These are phyloP conservation scores for Kodamaea suecica DNA, from an alignment of 1,139 yeast genomes.

Conservation along the genomic window DNA sequence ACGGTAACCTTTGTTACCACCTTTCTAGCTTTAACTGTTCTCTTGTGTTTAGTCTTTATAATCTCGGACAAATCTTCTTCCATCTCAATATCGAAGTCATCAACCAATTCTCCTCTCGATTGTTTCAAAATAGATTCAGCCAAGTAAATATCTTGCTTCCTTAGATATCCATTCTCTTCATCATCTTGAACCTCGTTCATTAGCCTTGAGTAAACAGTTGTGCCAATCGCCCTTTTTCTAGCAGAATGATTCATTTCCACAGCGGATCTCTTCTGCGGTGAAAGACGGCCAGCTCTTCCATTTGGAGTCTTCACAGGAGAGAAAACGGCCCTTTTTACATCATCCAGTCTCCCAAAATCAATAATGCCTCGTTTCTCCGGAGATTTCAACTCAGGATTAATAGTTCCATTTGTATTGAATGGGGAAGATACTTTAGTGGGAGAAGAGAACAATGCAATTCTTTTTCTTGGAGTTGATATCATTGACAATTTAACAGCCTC, in stretches of 20 bases:
- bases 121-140: conserved; percentile 43
- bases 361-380: conserved; percentile 25
- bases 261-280: conserved; percentile 48
- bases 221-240: conserved; percentile 40
- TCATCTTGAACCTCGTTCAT: conserved; percentile 37
- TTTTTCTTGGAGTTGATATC: conserved; percentile 7
- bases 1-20: conserved; percentile 3
- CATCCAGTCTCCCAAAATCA: conserved; percentile 12
- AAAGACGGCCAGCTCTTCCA: conserved; percentile 46
- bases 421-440: not conserved
- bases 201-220: conserved; percentile 28
- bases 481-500: not conserved
- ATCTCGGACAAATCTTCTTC: conserved; percentile 24
- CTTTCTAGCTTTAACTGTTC: conserved; percentile 2
- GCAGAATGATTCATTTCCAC: no score
- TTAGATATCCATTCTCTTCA: conserved; percentile 22
- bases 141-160: conserved; percentile 38
- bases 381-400: conserved; percentile 12
- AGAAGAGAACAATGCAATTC: conserved; percentile 3
- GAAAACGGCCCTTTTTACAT: conserved; percentile 11
- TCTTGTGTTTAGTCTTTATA: conserved; percentile 2
- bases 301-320: conserved; percentile 36
- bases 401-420: conserved; percentile 1
- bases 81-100: conserved; percentile 32
- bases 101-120: conserved; percentile 22